Conservation (phyloP, 2,329 filamentous ascomycete species). For the Colletotrichum chrysophilum region DNA sequence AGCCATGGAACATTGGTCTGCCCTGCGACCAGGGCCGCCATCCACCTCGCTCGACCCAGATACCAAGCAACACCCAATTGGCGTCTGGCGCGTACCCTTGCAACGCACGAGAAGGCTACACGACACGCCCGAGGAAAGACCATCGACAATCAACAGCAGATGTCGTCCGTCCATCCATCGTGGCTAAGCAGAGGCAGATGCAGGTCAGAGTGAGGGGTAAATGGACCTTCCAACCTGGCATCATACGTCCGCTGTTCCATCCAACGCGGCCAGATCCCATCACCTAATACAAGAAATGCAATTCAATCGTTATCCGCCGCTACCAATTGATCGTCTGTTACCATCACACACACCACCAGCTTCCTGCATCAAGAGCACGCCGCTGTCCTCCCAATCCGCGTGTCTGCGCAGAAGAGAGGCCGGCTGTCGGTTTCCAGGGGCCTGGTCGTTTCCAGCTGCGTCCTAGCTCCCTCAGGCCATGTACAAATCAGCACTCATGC, state of each 20-base stretch:
- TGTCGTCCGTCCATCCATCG: background rate
- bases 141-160: background rate
- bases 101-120: slow-evolving; percentile 5
- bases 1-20: background rate
- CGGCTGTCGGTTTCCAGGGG: background rate
- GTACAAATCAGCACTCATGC: slow-evolving; percentile 1
- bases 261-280: slow-evolving; percentile 1
- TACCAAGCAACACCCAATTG: background rate
- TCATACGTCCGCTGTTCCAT: slow-evolving; percentile 13
- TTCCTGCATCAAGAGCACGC: background rate
- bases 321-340: background rate
- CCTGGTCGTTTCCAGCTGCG: background rate
- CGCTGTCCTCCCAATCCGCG: background rate
- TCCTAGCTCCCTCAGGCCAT: background rate
- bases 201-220: slow-evolving; percentile 12
- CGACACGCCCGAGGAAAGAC: background rate
- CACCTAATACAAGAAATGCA: background rate
- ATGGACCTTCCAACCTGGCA: slow-evolving; percentile 6
- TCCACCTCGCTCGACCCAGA: background rate
- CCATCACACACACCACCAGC: background rate
- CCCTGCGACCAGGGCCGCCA: background rate
- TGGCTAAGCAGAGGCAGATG: background rate
- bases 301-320: background rate
- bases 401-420: background rate
- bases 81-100: background rate